phyloP scores from a whole-genome alignment of 768 basidiomycete species.

The Lactifluus rugatus region DNA sequence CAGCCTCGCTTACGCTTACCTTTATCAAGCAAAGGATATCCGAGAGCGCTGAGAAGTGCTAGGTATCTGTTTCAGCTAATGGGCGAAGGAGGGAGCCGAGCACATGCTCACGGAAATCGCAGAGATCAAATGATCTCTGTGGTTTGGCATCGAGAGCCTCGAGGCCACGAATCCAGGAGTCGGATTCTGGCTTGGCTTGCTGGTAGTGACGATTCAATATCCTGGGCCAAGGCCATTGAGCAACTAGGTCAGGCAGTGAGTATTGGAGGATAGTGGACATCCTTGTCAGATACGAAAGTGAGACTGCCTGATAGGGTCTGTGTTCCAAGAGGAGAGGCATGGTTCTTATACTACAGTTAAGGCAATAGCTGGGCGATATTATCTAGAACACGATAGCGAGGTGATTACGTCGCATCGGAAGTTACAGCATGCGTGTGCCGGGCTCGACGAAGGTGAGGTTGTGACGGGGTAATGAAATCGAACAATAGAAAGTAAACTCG shows the following conservation, averaged over 20 bases:
- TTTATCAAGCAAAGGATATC: conserved; percentile 28
- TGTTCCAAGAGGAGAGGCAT: background rate
- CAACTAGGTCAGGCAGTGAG: conserved; percentile 32
- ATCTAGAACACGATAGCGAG: background rate
- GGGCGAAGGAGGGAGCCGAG: background rate
- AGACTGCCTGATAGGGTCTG: background rate
- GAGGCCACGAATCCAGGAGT: conserved; percentile 32
- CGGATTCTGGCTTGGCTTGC: conserved; percentile 28
- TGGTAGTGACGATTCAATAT: conserved; percentile 31
- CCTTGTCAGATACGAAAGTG: no score
- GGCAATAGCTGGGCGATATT: no score
- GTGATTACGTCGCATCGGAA: background rate
- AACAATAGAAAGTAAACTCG: background rate
- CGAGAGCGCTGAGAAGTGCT: conserved; percentile 33
- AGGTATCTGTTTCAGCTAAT: background rate
- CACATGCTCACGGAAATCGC: conserved; percentile 31
- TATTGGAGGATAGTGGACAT: conserved; percentile 11
- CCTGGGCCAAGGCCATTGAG: conserved; percentile 37
- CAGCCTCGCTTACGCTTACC: conserved; percentile 21
- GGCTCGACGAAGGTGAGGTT: background rate
- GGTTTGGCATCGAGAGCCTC: conserved; percentile 29
- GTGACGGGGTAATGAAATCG: background rate
- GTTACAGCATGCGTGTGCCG: background rate
- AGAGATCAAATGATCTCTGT: conserved; percentile 33
- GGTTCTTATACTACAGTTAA: background rate